Conservation (phyloP, 371 early-diverging fungal species). For the Zopfochytrium polystomum region DNA sequence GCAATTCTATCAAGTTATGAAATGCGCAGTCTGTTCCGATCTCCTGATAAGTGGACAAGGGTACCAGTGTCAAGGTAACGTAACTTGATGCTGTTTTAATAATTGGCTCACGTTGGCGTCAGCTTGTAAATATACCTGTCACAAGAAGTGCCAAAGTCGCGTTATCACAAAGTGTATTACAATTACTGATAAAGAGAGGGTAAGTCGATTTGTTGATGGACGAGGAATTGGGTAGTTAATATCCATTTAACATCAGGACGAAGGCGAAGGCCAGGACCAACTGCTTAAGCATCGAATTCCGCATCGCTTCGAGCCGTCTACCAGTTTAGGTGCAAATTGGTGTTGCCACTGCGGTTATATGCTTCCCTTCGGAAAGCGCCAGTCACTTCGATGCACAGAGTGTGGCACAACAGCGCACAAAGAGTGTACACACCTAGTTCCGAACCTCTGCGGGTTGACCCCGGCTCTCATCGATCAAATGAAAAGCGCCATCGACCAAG, state of each 20-base stretch:
- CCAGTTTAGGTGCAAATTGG: constrained; percentile 44
- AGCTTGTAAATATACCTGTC: constrained; percentile 92
- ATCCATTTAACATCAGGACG: background rate
- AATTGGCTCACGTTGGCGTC: background rate
- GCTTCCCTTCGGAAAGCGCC: constrained; percentile 34
- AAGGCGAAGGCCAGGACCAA: background rate
- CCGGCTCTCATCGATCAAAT: constrained; percentile 27
- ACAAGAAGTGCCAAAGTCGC: constrained; percentile 79
- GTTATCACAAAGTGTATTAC: constrained; percentile 91
- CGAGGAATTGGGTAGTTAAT: no score
- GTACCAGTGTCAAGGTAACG: constrained; percentile 82
- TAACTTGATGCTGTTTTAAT: background rate
- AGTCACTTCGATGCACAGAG: constrained; percentile 40
- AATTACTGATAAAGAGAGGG: constrained; percentile 1
- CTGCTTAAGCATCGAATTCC: constrained; percentile 18
- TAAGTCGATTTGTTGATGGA: no score
- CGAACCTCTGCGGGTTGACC: constrained; percentile 56
- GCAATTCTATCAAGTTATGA: constrained; percentile 87
- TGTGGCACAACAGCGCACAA: constrained; percentile 50
- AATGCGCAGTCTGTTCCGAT: constrained; percentile 89
- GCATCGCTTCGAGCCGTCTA: constrained; percentile 43
- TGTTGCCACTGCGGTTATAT: constrained; percentile 63
- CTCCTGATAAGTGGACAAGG: constrained; percentile 82
- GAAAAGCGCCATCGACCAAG: constrained; percentile 11
- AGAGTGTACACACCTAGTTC: constrained; percentile 49